Base-by-base conservation (phyloP, 31 red algal genomes). In the Asparagopsis taxiformis region DNA sequence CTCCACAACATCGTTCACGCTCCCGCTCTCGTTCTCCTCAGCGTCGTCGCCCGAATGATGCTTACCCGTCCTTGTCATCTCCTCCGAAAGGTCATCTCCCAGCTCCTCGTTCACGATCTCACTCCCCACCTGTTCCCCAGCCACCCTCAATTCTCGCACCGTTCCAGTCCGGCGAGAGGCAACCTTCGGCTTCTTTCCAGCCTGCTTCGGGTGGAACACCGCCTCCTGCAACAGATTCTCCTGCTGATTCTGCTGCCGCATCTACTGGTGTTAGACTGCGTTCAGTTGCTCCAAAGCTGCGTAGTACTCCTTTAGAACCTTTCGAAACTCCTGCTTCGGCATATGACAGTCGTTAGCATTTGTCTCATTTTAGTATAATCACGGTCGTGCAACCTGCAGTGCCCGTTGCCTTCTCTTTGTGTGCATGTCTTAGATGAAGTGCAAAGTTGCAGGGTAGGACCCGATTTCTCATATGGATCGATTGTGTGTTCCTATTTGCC, bases 321-420 rank as follows among this genome's bases (percentile, higher is more conserved):
- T 35, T 55, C 30, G 68, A 72, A 43, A 55, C 68, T 41, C 43
- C 68, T 3, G 36, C 68, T 35, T 19, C 68, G 21, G 43, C 43
- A 22, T 6, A 31, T 11, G 68, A 72, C 3, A 72, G 68, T 29
- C 68, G 68, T 34, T 72, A 72, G 49, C n/a, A n/a, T n/a, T n/a
- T n/a, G n/a, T n/a, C n/a, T n/a, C n/a, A n/a, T n/a, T n/a, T n/a
- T n/a, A n/a, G n/a, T n/a, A n/a, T n/a, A n/a, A n/a, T n/a, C n/a
- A n/a, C n/a, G n/a, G n/a, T n/a, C n/a, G n/a, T n/a, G n/a, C n/a
- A n/a, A n/a, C n/a, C n/a, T n/a, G n/a, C n/a, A n/a, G n/a, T n/a
- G n/a, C n/a, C n/a, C n/a, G n/a, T n/a, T n/a, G n/a, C n/a, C n/a
- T n/a, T n/a, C n/a, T n/a, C n/a, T n/a, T n/a, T n/a, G n/a, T n/a